Evolutionary conservation across 805 yeast species (phyloP).

Genomic region (Jamesozyma jinghongensis): DNA sequence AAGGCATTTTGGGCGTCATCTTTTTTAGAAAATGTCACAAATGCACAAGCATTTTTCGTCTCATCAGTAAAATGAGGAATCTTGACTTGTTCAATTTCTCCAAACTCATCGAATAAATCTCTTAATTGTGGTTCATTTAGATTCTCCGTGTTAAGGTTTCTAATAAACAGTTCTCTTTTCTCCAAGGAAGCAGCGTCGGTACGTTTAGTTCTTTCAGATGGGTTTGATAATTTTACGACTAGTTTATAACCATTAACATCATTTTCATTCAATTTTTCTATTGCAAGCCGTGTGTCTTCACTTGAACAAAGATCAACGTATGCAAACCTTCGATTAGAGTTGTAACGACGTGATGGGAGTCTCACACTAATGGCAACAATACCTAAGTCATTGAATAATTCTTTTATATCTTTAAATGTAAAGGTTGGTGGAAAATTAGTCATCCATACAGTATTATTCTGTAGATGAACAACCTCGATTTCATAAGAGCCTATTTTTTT

Average conservation of each 20-base stretch:
- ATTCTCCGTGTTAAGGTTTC: conserved; percentile 40
- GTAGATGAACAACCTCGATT: conserved; percentile 38
- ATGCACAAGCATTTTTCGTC: conserved; percentile 56
- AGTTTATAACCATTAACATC: conserved; percentile 34
- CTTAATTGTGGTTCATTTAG: conserved; percentile 34
- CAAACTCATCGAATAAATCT: conserved; percentile 39
- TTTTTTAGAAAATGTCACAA: conserved; percentile 39
- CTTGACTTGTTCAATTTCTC: conserved; percentile 42
- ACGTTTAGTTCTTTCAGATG: conserved; percentile 35
- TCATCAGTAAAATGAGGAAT: conserved; percentile 14
- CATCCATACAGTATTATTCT: conserved; percentile 54
- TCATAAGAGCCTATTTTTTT: conserved; percentile 37
- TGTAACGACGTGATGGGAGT: conserved; percentile 52
- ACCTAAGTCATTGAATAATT: conserved; percentile 36
- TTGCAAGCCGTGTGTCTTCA: conserved; percentile 39
- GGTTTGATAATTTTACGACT: conserved; percentile 55
- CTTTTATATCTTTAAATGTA: conserved; percentile 32
- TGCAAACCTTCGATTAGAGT: conserved; percentile 58
- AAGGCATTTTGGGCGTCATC: conserved; percentile 43
- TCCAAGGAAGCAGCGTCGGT: conserved; percentile 39
- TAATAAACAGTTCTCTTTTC: conserved; percentile 49
- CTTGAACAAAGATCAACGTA: conserved; percentile 49
- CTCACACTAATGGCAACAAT: conserved; percentile 40
- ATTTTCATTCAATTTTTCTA: conserved; percentile 34
- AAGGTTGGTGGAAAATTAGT: conserved; percentile 61